phyloP scores from a whole-genome alignment of 2,329 filamentous ascomycete species.

The Colletotrichum tropicicola region DNA sequence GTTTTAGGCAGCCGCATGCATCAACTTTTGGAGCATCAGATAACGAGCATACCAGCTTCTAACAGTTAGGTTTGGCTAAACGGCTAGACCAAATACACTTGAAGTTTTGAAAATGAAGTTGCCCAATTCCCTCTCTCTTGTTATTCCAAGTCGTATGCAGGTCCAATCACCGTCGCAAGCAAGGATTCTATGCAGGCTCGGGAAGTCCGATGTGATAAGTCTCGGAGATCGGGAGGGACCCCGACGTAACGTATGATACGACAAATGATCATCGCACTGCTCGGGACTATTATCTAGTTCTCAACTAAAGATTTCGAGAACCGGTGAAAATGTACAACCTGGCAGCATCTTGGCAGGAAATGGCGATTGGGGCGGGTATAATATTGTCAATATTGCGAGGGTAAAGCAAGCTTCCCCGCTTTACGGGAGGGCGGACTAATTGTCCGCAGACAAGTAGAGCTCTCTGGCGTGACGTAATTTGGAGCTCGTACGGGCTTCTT shows the following conservation, averaged over 20 bases:
- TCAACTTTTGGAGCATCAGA: too few species aligned
- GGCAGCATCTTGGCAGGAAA: background rate
- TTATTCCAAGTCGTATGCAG: background rate
- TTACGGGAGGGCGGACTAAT: background rate
- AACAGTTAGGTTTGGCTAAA: too few species aligned
- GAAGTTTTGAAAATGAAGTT: background rate
- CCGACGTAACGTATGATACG: conserved; percentile 11
- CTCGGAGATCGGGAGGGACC: background rate
- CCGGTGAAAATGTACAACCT: background rate
- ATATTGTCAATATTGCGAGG: background rate
- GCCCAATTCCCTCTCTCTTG: background rate
- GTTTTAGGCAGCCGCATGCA: too few species aligned
- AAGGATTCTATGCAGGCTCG: background rate
- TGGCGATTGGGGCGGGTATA: conserved; percentile 1
- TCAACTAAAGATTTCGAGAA: too few species aligned
- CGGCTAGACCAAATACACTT: too few species aligned
- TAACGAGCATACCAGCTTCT: too few species aligned
- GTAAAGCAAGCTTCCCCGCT: background rate
- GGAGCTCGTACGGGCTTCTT: background rate
- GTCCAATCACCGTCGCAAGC: background rate
- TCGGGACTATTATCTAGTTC: too few species aligned
- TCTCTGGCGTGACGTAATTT: background rate
- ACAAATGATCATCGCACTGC: background rate
- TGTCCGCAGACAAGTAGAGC: background rate
- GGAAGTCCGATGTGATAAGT: background rate